Base-by-base conservation (phyloP, 164 flowering plant species). In the Paratinospora sagittata region DNA sequence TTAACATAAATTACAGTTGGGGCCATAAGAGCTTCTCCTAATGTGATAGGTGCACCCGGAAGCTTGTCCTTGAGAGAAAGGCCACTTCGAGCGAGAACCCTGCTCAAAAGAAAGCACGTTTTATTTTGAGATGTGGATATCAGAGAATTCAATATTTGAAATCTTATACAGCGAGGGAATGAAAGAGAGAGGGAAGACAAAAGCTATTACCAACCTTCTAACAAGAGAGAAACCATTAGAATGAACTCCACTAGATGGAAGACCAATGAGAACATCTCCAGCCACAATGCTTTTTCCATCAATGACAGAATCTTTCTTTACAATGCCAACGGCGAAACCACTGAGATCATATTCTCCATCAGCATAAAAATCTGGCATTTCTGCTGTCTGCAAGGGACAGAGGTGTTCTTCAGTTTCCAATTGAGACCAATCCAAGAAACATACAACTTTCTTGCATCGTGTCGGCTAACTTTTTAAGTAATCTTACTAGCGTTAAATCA, bases 141-240 rank as follows among this genome's bases (percentile, higher is more conserved):
- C 8, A 23, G 24, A 34, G n/a, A 57, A 34, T 43, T 21, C 13
- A 13, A 8, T 12, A 6, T 27, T 62, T 21, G 34, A 62, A 33
- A n/a, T 23, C 17, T 13, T n/a, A 24, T 17, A 8, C 34, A n/a
- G n/a, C n/a, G n/a, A n/a, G n/a, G n/a, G n/a, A n/a, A n/a, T 3
- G 27, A 39, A 36, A 43, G 24, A 27, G 0, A 12, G 16, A 72
- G 12, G 24, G 13, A 27, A n/a, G 16, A 12, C 21, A 33, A 61
- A 69, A 37, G 30, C 13, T 27, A 45, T n/a, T 21, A 36, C 73
- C 14, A 69, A 95, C 99, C 96, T 92, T 85, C 99, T 86, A 39
- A 91, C 98, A 62, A 95, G 97, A 73, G 99, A 95, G 77, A 95
- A 92, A 10, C 99, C 98, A 84, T 92, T 95, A 37, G 97, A 95